phyloP scores from a whole-genome alignment of 2,329 filamentous ascomycete species.

The Ascochyta viciae-villosae region DNA sequence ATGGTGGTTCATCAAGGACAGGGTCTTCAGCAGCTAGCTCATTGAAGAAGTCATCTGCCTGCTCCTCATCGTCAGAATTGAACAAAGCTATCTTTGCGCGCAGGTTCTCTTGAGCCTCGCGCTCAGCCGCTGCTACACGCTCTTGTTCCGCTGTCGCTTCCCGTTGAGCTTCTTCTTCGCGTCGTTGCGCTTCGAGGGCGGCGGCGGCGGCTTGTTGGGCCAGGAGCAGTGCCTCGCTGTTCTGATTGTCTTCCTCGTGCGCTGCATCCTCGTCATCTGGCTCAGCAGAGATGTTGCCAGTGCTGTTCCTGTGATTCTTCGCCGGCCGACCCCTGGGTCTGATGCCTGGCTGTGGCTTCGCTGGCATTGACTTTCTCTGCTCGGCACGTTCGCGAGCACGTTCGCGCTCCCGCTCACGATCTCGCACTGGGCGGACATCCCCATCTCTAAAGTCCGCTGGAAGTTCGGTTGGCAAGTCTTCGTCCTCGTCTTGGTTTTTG shows the following conservation, averaged over 20 bases:
- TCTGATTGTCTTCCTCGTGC: slow-evolving; percentile 42
- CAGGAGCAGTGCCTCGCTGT: slow-evolving; percentile 29
- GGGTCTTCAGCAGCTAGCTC: slow-evolving; percentile 31
- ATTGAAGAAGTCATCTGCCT: slow-evolving; percentile 39
- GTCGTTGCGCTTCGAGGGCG: slow-evolving; percentile 33
- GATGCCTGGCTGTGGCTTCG: slow-evolving; percentile 33
- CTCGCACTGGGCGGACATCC: slow-evolving; percentile 35
- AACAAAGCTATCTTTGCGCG: slow-evolving; percentile 44
- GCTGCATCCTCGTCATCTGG: slow-evolving; percentile 30
- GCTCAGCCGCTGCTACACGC: slow-evolving; percentile 30
- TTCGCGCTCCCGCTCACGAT: slow-evolving; percentile 33
- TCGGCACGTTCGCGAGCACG: slow-evolving; percentile 30
- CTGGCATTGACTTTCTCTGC: slow-evolving; percentile 36
- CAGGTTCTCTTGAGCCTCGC: slow-evolving; percentile 45
- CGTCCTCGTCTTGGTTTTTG: slow-evolving; percentile 49
- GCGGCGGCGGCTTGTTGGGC: slow-evolving; percentile 35
- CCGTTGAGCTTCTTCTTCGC: slow-evolving; percentile 25
- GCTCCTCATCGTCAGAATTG: slow-evolving; percentile 37
- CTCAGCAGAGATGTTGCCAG: slow-evolving; percentile 28
- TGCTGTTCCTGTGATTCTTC: slow-evolving; percentile 32
- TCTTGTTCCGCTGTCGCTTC: slow-evolving; percentile 17
- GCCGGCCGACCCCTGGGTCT: slow-evolving; percentile 37
- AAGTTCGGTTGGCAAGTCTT: slow-evolving; percentile 53
- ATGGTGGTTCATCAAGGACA: slow-evolving; percentile 7
- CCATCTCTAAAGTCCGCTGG: slow-evolving; percentile 52